Evolutionary conservation across 2,329 filamentous ascomycete genomes (phyloP), one percentile per base, ranked within the genome.

Genomic region (Penicillium freii): DNA sequence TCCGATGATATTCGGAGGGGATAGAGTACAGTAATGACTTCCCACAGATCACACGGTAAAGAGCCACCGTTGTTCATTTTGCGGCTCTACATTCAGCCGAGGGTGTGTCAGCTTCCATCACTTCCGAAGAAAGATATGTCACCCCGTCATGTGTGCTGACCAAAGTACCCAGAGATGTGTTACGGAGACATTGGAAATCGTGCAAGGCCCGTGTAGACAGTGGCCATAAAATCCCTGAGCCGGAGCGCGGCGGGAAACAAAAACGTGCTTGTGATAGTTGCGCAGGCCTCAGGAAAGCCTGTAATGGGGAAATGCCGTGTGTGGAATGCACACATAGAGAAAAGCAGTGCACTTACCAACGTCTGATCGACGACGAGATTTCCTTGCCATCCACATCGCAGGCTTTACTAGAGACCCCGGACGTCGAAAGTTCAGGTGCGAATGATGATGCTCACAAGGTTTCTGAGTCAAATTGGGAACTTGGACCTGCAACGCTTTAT

Each of bases 201-300:
- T 70, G 69, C 60, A 62, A 62, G 45, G 33, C 49, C 19, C 69
- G 68, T 4, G 45, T 63, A 50, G 44, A 62, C 17, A 54, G 50
- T 19, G 62, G 63, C 5, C 49, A 65, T 9, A 56, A 52, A 15
- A 66, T 69, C 9, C 69, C 68, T 21, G 57, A 66, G 13, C 60
- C 62, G 23, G 60, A 60, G 15, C 61, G 58, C 31, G 64, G 66
- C 2, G 68, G 68, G 11, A 70, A 70, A 45, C 64, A 66, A 38
- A 69, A 65, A 38, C 63, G 66, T 31, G 69, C 69, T n/a, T 71
- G 69, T 55, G 69, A 71, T 54, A 63, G 62, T 31, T 71, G 67
- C 48, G 68, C 67, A 5, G 61, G 50, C 39, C 59, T 70, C 5
- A 66, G 67, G 51, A 70, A 68, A 36, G 67, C 65, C 15, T 70